These are phyloP conservation scores for Vanilla planifolia DNA, from an alignment of 106 monocot species.

Conservation along the genomic window DNA sequence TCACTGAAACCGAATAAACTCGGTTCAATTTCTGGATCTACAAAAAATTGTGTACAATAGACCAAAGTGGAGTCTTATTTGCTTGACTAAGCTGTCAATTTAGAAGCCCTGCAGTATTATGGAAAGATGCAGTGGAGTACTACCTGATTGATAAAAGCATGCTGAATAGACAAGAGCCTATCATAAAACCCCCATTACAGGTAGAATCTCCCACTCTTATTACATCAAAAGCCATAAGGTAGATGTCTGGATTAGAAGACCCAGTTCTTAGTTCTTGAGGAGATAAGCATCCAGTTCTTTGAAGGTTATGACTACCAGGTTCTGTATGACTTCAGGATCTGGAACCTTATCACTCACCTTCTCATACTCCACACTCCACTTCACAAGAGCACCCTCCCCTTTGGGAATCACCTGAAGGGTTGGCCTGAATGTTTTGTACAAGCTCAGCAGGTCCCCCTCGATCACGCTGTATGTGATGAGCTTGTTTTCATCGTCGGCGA, in stretches of 20 bases:
- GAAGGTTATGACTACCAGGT: not conserved
- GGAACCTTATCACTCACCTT: conserved; percentile 5
- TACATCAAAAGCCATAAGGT: not conserved
- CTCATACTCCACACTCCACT: conserved; percentile 4
- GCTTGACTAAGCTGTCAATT: too few species aligned
- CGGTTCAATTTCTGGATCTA: too few species aligned
- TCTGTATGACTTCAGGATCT: not conserved
- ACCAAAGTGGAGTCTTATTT: too few species aligned
- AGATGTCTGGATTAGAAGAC: not conserved
- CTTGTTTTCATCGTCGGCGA: conserved; percentile 12
- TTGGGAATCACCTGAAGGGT: not conserved
- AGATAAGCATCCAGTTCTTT: conserved; percentile 4
- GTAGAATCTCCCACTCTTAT: not conserved
- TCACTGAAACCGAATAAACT: too few species aligned
- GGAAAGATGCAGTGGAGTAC: too few species aligned
- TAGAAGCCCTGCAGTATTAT: too few species aligned
- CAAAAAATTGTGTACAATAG: too few species aligned
- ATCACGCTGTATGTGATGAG: conserved; percentile 7
- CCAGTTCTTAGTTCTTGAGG: conserved; percentile 1
- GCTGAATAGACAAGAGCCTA: too few species aligned
- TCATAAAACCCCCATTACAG: not conserved
- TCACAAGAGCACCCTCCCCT: not conserved
- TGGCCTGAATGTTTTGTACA: not conserved
- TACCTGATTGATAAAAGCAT: too few species aligned
- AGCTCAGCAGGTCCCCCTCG: conserved; percentile 1